A percentile compares a stretch with the other conserved stretches of the same genome.
phyloP scores from a whole-genome alignment of 441 rosid species.

The Raphanus hybrid region DNA sequence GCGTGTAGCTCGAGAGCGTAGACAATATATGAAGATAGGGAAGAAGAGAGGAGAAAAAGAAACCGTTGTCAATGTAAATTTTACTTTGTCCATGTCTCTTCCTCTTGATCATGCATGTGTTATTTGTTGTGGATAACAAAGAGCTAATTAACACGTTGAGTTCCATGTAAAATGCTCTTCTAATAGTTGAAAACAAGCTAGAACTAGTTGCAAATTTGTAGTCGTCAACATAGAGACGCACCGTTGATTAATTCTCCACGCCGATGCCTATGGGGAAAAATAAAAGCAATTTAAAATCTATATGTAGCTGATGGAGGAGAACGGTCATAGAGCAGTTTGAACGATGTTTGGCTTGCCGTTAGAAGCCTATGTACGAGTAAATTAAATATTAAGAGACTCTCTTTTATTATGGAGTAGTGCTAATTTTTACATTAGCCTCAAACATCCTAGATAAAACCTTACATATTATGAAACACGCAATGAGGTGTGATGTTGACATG shows the following conservation, averaged over 20 bases:
- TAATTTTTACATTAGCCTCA: slow-evolving; percentile 34
- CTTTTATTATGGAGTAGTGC: slow-evolving; percentile 34
- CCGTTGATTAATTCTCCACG: neutral
- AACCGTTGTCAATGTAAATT: neutral
- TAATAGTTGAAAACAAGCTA: neutral
- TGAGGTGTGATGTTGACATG: slow-evolving; percentile 20
- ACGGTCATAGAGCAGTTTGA: neutral
- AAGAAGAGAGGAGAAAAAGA: neutral
- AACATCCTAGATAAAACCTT: slow-evolving; percentile 3
- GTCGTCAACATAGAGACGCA: neutral
- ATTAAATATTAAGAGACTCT: neutral
- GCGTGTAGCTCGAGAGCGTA: neutral
- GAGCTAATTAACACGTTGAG: neutral
- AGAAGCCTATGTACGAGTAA: neutral
- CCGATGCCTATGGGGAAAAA: neutral
- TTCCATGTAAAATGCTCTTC: neutral
- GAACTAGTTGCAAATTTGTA: neutral
- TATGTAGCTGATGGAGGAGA: neutral
- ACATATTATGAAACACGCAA: neutral
- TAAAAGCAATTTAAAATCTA: neutral
- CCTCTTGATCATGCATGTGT: neutral
- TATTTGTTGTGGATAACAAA: neutral
- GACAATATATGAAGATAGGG: neutral
- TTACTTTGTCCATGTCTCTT: neutral
- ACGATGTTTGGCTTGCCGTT: neutral